Evolutionary conservation across 805 yeast species (phyloP).

Genomic region (Cyberlindnera veronae): DNA sequence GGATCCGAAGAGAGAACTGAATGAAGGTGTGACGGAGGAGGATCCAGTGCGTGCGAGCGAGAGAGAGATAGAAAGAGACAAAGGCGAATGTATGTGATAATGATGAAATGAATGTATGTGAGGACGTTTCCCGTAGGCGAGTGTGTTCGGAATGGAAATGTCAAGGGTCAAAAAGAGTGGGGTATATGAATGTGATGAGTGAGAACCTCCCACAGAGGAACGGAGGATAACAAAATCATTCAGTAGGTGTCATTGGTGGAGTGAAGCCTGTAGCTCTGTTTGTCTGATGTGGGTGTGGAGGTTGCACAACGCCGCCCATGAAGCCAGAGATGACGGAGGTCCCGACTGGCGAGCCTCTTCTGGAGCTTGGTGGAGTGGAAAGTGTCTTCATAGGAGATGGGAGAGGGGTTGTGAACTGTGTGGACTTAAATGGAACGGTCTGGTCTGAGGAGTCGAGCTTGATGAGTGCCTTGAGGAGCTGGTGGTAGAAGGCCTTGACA

Average conservation of each 20-base stretch:
- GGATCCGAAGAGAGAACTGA: background rate
- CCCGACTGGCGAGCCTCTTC: constrained; percentile 29
- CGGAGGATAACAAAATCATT: too few species aligned
- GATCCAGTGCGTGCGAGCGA: too few species aligned
- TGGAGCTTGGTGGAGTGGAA: constrained; percentile 27
- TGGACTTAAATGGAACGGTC: constrained; percentile 9
- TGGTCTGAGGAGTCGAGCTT: constrained; percentile 12
- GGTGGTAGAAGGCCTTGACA: constrained; percentile 17
- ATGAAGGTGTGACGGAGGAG: background rate
- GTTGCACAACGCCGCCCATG: constrained; percentile 11
- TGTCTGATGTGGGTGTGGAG: constrained; percentile 2
- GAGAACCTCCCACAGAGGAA: background rate
- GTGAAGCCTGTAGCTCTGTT: constrained; percentile 11
- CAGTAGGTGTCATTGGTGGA: constrained; percentile 26
- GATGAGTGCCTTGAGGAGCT: constrained; percentile 12
- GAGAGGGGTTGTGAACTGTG: constrained; percentile 13
- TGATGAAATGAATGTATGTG: too few species aligned
- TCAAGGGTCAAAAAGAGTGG: background rate
- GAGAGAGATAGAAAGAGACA: too few species aligned
- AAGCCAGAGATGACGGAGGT: constrained; percentile 9
- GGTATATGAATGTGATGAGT: background rate
- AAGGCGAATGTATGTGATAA: too few species aligned
- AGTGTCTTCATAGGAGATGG: constrained; percentile 15
- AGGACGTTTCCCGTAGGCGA: too few species aligned
- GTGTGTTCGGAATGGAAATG: too few species aligned